These are phyloP conservation scores for Gossypium aridum DNA, from an alignment of 441 rosid genomes.

Conservation along the genomic window DNA sequence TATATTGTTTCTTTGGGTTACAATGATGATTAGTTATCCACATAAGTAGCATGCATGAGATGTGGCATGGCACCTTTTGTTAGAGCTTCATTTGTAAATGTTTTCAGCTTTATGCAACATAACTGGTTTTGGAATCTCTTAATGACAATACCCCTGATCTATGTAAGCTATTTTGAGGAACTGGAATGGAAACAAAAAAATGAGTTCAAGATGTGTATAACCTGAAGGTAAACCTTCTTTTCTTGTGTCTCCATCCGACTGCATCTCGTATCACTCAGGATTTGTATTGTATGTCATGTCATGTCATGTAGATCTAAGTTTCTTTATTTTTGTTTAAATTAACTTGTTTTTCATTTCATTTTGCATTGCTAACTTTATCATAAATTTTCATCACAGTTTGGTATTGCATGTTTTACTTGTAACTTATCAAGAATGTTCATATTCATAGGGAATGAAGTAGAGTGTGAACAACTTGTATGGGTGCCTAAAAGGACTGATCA, in stretches of 20 bases:
- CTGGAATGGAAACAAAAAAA: background rate
- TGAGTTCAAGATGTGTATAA: background rate
- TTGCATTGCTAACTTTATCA: conserved; percentile 4
- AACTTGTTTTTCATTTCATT: conserved; percentile 9
- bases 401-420: conserved; percentile 21
- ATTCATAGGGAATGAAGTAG: conserved; percentile 92
- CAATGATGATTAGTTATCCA: background rate
- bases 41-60: conserved; percentile 14
- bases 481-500: conserved; percentile 69
- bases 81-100: background rate
- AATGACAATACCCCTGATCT: background rate
- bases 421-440: conserved; percentile 28
- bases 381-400: background rate
- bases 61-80: no score
- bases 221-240: background rate
- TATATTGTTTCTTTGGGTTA: background rate
- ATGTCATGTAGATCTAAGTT: background rate
- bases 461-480: conserved; percentile 98
- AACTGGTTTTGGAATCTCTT: background rate
- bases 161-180: background rate
- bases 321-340: background rate
- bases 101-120: background rate
- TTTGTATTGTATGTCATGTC: background rate
- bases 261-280: background rate
- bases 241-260: background rate